Conservation (phyloP, 2,329 filamentous ascomycete genomes). For the Colletotrichum magnum region DNA sequence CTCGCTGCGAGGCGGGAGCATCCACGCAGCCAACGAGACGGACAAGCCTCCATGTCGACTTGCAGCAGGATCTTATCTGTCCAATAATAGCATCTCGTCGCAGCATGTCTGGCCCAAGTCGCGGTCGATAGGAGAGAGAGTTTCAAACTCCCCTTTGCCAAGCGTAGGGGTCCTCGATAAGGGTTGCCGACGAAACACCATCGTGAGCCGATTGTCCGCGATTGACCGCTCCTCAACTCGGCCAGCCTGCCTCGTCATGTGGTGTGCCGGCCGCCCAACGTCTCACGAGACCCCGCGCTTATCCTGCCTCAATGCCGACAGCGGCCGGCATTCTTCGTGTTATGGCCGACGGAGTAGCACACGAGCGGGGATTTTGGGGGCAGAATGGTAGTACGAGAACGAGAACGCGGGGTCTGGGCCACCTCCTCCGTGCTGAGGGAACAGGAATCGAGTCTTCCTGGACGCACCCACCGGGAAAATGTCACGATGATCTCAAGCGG, state of each 20-base stretch:
- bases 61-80: constrained; percentile 8
- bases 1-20: constrained; percentile 2
- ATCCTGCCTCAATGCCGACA: neutral
- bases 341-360: neutral
- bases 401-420: neutral
- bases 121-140: constrained; percentile 10
- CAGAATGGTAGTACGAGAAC: too few species aligned
- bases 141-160: constrained; percentile 3
- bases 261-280: too few species aligned
- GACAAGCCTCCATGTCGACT: too few species aligned
- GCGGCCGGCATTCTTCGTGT: neutral
- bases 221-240: neutral
- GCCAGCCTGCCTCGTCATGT: too few species aligned
- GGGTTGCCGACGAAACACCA: neutral
- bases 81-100: constrained; percentile 9
- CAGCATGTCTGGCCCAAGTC: constrained; percentile 5
- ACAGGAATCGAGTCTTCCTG: neutral
- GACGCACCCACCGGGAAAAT: neutral
- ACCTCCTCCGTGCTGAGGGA: neutral
- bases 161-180: constrained; percentile 21
- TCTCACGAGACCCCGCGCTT: too few species aligned
- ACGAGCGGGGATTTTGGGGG: neutral
- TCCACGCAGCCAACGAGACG: neutral
- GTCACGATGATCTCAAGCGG: constrained; percentile 22
- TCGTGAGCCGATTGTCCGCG: too few species aligned